phyloP scores from a whole-genome alignment of 257 asterid species.

The Solanum lycopersicoides region DNA sequence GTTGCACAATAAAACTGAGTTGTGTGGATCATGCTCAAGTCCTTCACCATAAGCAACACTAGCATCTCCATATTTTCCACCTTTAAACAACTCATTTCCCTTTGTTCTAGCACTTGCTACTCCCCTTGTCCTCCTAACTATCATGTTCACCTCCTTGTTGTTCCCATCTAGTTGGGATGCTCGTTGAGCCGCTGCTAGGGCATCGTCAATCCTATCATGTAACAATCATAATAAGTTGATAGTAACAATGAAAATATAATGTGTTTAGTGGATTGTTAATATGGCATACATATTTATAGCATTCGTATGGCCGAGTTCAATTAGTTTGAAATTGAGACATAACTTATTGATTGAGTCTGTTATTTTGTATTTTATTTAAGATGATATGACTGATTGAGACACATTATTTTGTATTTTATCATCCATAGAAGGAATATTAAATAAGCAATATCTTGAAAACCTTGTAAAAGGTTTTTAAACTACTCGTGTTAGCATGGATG shows the following conservation, averaged over 20 bases:
- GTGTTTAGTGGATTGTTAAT: background rate
- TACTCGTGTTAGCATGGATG: background rate
- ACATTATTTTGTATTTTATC: background rate
- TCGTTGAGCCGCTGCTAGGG: conserved; percentile 47
- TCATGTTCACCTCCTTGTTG: conserved; percentile 45
- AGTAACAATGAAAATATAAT: background rate
- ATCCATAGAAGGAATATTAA: background rate
- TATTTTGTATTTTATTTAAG: background rate
- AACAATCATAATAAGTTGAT: background rate
- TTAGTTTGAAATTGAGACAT: background rate
- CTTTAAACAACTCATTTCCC: conserved; percentile 57
- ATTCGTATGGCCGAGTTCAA: background rate
- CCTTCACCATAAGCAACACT: conserved; percentile 64
- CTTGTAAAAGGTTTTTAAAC: background rate
- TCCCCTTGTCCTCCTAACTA: conserved; percentile 36
- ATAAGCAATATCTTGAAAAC: background rate
- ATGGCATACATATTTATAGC: background rate
- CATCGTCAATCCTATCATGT: conserved; percentile 46
- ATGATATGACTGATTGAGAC: background rate
- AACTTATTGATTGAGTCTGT: background rate
- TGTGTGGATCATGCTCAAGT: conserved; percentile 46
- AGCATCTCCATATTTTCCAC: conserved; percentile 44
- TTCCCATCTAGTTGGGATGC: conserved; percentile 47
- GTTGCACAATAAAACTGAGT: conserved; percentile 54
- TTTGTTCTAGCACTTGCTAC: conserved; percentile 50